These are phyloP conservation scores for Lasiodiplodia gonubiensis DNA, from an alignment of 2,329 filamentous ascomycete species.

Conservation along the genomic window DNA sequence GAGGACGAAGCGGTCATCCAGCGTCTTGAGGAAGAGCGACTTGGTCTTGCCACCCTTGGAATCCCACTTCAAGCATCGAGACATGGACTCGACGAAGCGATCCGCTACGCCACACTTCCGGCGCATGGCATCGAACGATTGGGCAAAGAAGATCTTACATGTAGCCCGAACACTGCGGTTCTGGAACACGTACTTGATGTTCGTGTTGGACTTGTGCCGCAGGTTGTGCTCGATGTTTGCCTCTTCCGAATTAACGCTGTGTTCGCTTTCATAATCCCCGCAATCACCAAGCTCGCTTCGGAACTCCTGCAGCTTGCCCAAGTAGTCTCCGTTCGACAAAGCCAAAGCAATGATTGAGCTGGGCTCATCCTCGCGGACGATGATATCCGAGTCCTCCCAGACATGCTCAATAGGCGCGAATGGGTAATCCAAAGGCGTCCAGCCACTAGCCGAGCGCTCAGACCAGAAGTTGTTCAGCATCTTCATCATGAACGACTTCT, in stretches of 20 bases:
- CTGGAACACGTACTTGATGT: conserved; percentile 94
- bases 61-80: conserved; percentile 96
- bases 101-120: conserved; percentile 92
- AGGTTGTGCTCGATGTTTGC: conserved; percentile 84
- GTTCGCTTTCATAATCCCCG: conserved; percentile 36
- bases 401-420: conserved; percentile 84
- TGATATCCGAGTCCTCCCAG: conserved; percentile 95
- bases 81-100: conserved; percentile 92
- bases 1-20: conserved; percentile 91
- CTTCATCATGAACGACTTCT: conserved; percentile 91
- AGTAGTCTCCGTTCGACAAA: conserved; percentile 85
- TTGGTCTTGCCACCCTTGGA: conserved; percentile 98
- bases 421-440: conserved; percentile 91
- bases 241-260: conserved; percentile 53
- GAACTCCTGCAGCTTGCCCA: conserved; percentile 75
- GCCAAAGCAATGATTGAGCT: conserved; percentile 95
- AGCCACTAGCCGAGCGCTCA: conserved; percentile 93
- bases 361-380: conserved; percentile 95
- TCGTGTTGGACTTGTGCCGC: conserved; percentile 82
- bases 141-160: conserved; percentile 98
- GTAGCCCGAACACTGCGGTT: conserved; percentile 94
- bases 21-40: conserved; percentile 93
- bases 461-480: conserved; percentile 98
- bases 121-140: conserved; percentile 94
- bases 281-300: conserved; percentile 46